Base-by-base conservation (phyloP, 768 basidiomycete genomes). In the Tremella yokohamensis region DNA sequence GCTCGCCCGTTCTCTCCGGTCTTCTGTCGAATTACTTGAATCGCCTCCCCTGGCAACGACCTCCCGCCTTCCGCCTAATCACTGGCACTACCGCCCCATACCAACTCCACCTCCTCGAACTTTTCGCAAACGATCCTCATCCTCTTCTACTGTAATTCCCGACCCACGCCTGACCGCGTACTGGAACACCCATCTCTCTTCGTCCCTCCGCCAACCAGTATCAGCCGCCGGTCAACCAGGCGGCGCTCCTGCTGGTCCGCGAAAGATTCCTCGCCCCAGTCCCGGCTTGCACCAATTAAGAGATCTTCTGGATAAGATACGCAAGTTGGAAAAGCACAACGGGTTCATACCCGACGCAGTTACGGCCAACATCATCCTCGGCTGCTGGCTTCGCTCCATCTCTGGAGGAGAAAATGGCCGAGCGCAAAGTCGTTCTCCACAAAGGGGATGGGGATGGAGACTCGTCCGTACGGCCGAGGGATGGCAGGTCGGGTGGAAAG, bases 351-450 rank as follows among this genome's bases (percentile, higher is more conserved):
- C 85, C 8, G 87, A 90, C 70, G 80, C 84, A 9, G 78, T 86
- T 39, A 89, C 89, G 3, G 77, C 82, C 55, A 89, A 90, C 66
- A 82, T 89, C 48, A 52, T 89, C 44, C 58, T 88, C 59, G 85
- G 84, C 69, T 81, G 80, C 8, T 77, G 85, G 61, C 72, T 90
- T 57, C 72, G 74, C 16, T 45, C 7, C 42, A 22, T 45, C 42
- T 4, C n/a, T 4, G 22, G n/a, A 4, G 66, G 84, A 84, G 1
- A 79, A 76, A 8, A 77, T 20, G 26, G 54, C 15, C 29, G 29
- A 4, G 11, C 29, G 29, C 29, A 34, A 4, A 11, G 29, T 34
- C 29, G 4, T 34, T 34, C 29, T 6, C 29, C 29, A 11, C 29
- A 34, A 6, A 34, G 29, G 29, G 29, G 29, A 34, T 34, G 29